Evolutionary conservation across 257 asterid genomes (phyloP), one percentile per base, ranked within the genome.

Genomic region (Voacanga thouarsii): DNA sequence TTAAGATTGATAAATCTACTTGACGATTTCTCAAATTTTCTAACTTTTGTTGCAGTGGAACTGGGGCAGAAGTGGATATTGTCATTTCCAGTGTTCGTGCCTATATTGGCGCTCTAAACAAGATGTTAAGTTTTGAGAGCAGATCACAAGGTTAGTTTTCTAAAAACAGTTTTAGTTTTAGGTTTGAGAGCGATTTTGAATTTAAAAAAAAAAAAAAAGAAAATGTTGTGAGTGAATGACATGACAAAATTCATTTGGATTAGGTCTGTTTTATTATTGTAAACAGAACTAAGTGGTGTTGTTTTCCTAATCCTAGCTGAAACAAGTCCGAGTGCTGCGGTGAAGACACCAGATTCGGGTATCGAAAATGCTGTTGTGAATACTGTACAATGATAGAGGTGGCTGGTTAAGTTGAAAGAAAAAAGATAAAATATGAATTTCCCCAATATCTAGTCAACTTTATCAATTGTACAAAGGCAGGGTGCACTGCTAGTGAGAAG

Each of bases 71-170:
- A 53, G 87, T 93, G 98, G 99, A 95, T 82, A 90, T 95, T 26
- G 99, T 92, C 30, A 87, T 95, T 77, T 95, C 99, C 16, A 93
- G 99, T 57, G 86, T 95, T 64, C 88, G 99, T 72, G 99, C 99
- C 70, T 95, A 95, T 57, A 73, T 91, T 56, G 95, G 96, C 73
- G 99, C 99, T 51, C 89, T 95, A 65, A 95, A 95, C 92, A 95
- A 93, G 96, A 85, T 90, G 72, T 39, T 91, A 64, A 94, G 97
- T 55, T 88, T 91, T 79, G 81, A 79, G 76, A 82, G 83, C 77
- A 73, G 72, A 69, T 56, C 57, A 33, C 23, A 55, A 24, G 53
- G 53, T 39, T 33, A 33, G 37, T 1, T 33, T 33, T 33, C 37
- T 33, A 33, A 33, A 33, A 33, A 33, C 37, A 33, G 37, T 33